Base-by-base conservation (phyloP, 2,329 filamentous ascomycete genomes). In the Pseudogymnoascus pannorum region DNA sequence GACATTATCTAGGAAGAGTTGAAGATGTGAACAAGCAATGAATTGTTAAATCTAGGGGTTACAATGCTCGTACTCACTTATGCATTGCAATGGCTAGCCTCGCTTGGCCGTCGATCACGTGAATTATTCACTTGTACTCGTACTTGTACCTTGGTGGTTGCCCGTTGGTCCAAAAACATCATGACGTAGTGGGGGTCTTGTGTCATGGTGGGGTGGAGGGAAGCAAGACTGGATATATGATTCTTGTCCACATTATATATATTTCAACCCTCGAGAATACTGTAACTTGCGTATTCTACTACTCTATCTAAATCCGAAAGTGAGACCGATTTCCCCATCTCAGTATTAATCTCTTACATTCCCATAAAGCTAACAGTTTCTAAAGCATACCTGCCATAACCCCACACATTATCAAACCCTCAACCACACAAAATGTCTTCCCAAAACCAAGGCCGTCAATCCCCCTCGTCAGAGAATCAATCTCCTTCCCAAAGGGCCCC, bases 391-490 rank as follows among this genome's bases (percentile, higher is more conserved):
- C 22, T 18, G 38, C n/a, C 24, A 31, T 60, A 18, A 7, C 26
- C 38, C 26, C 40, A 14, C 29, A 61, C 26, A 33, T 14, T 59
- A 29, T 61, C 20, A 33, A 35, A 61, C 16, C 26, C 22, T 5
- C 58, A 31, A 22, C 16, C 58, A 18, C 29, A 60, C 59, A 59
- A 62, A 65, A 73, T 66, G 69, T 68, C 66, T 64, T 63, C 66
- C 72, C 85, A 66, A 70, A 91, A 88, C 71, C 75, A 82, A 75
- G 88, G 89, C 73, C 86, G 87, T 71, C 83, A 96, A 76, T 96
- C 91, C 31, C 92, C 91, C 64, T 77, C 86, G 59, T 89, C 89
- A 26, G 85, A 89, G 77, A 72, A 74, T 67, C 89, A 91, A 75
- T 77, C 79, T 36, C 86, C 83, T 63, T 75, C 78, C 61, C 75